A percentile compares a stretch with the other conserved stretches of the same genome.
Evolutionary conservation across 2,329 filamentous ascomycete species (phyloP).

Genomic region (Apiospora pterosperma): DNA sequence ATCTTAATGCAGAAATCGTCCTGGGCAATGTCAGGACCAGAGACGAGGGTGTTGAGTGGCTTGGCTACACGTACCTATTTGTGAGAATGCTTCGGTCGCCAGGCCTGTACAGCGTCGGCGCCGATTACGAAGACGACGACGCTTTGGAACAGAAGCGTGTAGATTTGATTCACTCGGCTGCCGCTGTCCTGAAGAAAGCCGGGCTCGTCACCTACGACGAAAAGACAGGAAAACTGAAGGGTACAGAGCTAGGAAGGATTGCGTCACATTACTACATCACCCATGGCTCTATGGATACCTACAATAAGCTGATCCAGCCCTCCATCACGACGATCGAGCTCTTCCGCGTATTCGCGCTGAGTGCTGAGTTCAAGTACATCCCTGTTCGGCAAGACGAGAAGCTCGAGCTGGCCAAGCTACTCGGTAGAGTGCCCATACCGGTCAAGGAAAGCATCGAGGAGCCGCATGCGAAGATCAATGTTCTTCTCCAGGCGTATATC

Average conservation of each 20-base stretch:
- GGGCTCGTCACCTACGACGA: constrained; percentile 94
- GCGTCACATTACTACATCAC: constrained; percentile 99
- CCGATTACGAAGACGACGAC: constrained; percentile 91
- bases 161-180: constrained; percentile 94
- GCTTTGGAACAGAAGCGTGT: constrained; percentile 94
- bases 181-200: constrained; percentile 79
- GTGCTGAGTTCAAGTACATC: constrained; percentile 98
- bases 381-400: constrained; percentile 97
- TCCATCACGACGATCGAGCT: constrained; percentile 92
- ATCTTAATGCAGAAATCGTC: constrained; percentile 93
- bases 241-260: constrained; percentile 91
- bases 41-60: constrained; percentile 98
- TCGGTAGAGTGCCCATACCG: constrained; percentile 87
- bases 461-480: constrained; percentile 96
- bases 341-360: constrained; percentile 93
- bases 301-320: constrained; percentile 92
- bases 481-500: constrained; percentile 93
- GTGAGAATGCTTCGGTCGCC: constrained; percentile 96
- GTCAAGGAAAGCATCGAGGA: constrained; percentile 98
- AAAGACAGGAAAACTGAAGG: constrained; percentile 81
- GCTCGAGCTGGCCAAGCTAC: constrained; percentile 86
- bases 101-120: constrained; percentile 89
- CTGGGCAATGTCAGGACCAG: constrained; percentile 87
- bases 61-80: constrained; percentile 97
- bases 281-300: constrained; percentile 92